A percentile compares a stretch with the other conserved stretches of the same genome.
Conservation (phyloP, 768 basidiomycete species). For the Termitomyces heimii region DNA sequence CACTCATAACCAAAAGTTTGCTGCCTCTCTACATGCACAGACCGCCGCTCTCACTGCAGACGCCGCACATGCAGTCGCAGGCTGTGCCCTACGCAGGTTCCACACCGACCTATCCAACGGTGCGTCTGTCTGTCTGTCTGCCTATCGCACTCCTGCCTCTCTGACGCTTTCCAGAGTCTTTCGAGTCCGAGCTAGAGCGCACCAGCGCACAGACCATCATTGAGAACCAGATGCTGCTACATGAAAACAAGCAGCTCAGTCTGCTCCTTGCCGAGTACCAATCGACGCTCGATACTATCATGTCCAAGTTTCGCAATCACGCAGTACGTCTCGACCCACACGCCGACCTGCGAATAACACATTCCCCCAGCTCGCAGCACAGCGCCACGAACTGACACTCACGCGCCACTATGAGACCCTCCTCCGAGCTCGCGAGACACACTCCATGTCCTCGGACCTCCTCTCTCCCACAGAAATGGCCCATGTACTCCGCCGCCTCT, state of each 20-base stretch:
- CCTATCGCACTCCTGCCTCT: neutral
- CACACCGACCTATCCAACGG: slow-evolving; percentile 87
- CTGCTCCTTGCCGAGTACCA: slow-evolving; percentile 92
- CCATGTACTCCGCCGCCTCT: slow-evolving; percentile 66
- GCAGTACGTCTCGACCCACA: slow-evolving; percentile 24
- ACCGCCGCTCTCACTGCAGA: slow-evolving; percentile 74
- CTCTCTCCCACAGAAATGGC: slow-evolving; percentile 53
- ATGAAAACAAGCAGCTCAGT: slow-evolving; percentile 95
- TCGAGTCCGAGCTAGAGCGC: slow-evolving; percentile 90
- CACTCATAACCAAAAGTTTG: slow-evolving; percentile 72
- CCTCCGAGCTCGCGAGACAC: slow-evolving; percentile 59
- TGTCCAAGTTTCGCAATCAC: slow-evolving; percentile 92
- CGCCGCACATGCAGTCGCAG: slow-evolving; percentile 63
- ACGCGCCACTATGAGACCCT: slow-evolving; percentile 88
- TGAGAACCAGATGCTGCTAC: slow-evolving; percentile 87
- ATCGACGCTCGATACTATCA: slow-evolving; percentile 89
- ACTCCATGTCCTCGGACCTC: slow-evolving; percentile 49
- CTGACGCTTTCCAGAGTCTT: slow-evolving; percentile 79
- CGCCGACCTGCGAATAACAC: neutral
- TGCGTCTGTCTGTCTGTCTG: slow-evolving; percentile 19
- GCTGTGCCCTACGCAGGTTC: slow-evolving; percentile 76
- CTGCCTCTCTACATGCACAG: slow-evolving; percentile 61
- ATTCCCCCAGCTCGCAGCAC: slow-evolving; percentile 68
- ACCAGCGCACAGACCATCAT: slow-evolving; percentile 85
- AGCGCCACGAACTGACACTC: slow-evolving; percentile 82